Evolutionary conservation across 495 filamentous ascomycete genomes (phyloP), one percentile per base, ranked within the genome.

Genomic region (Penicillium goetzii): DNA sequence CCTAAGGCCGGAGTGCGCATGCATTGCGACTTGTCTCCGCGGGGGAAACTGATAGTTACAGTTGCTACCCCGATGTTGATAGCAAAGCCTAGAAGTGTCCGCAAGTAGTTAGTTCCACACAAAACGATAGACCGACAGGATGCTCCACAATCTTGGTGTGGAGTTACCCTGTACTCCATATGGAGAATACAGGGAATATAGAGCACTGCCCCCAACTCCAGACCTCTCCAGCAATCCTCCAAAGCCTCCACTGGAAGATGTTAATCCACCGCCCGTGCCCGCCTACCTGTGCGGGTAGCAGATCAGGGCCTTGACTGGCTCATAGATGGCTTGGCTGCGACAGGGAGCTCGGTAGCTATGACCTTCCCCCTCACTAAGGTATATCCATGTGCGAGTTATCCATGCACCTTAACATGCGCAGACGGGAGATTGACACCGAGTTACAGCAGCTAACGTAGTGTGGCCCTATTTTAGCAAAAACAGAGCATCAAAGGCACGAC

Each of bases 261-360:
- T 23, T 47, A 7, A 21, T 34, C 28, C 36, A 57, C 38, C 43
- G n/a, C n/a, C n/a, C n/a, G 43, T 47, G 14, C 50, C 33, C 38
- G 43, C 34, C 54, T 66, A 59, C 55, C 59, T 66, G 64, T 66
- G 50, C 64, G 64, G 64, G 64, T 66, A 59, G 64, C 30, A 66
- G 64, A 66, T 66, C 56, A 61, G 55, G 23, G 19, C 47, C 33
- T 10, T 33, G 40, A 41, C 30, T 30, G 15, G 23, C 33, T 34
- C 52, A 21, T 23, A 26, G 52, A 55, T 34, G n/a, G n/a, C 21
- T 55, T 19, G 30, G 52, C 30, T 36, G 30, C n/a, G 28, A 36
- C 52, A 55, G 12, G 19, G 10, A 47, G 43, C 43, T 25, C 10
- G 7, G 5, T 33, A 14, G 30, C n/a, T 32, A 55, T 32, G 30